Evolutionary conservation across 176 grass and related monocot genomes (phyloP).

Genomic region (Bonia amplexicaulis): DNA sequence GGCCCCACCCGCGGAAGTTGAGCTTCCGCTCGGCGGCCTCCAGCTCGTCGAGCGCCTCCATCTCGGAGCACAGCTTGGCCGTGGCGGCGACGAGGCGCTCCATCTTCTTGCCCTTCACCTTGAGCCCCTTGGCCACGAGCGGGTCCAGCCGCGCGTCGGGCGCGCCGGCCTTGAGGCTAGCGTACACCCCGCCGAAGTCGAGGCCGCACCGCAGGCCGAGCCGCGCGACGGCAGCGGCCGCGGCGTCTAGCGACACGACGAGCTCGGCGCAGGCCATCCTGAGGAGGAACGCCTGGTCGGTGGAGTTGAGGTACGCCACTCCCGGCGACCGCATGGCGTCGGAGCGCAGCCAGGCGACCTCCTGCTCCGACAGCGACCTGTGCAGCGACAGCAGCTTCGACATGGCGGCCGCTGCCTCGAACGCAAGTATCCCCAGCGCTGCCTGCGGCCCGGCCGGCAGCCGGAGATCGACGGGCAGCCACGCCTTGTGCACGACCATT

Average conservation of each 20-base stretch:
- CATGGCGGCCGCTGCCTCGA: constrained; percentile 80
- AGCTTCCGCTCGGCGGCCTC: constrained; percentile 68
- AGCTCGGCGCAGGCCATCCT: constrained; percentile 76
- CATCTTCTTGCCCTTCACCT: constrained; percentile 68
- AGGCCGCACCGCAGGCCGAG: constrained; percentile 57
- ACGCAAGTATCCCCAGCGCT: constrained; percentile 73
- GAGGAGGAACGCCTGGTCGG: constrained; percentile 78
- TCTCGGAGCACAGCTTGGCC: constrained; percentile 61
- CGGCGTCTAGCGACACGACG: constrained; percentile 52
- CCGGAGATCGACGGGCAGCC: constrained; percentile 46
- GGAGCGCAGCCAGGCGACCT: constrained; percentile 54
- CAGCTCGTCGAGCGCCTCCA: constrained; percentile 67
- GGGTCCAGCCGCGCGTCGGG: constrained; percentile 38
- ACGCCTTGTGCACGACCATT: constrained; percentile 67
- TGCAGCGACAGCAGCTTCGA: constrained; percentile 79
- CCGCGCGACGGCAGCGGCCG: constrained; percentile 50
- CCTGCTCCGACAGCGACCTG: constrained; percentile 56
- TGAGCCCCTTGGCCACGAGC: constrained; percentile 47
- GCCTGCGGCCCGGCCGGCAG: constrained; percentile 40
- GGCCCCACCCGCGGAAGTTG: constrained; percentile 32
- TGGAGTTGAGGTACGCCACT: constrained; percentile 80
- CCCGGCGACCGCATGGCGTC: constrained; percentile 77
- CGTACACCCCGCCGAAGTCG: constrained; percentile 53
- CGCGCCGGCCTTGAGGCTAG: constrained; percentile 43
- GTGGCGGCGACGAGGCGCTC: constrained; percentile 58